Evolutionary conservation across 371 early-diverging fungal species (phyloP).

Genomic region (Mucor circinelloides): DNA sequence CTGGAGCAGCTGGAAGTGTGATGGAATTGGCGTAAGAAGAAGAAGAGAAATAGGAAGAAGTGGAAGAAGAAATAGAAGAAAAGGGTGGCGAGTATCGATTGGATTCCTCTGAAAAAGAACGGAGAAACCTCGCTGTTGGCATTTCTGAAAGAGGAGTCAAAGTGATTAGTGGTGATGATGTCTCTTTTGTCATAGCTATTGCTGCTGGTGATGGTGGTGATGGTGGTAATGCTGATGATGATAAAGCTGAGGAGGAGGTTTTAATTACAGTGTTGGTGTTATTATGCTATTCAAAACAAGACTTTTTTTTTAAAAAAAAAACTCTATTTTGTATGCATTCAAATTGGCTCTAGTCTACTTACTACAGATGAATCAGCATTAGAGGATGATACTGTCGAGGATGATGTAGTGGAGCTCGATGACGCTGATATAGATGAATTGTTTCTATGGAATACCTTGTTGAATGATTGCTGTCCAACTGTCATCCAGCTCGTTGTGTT

Average conservation of each 20-base stretch:
- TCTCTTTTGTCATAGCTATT: not conserved
- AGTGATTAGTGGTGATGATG: slow-evolving; percentile 6
- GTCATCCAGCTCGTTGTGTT: slow-evolving; percentile 3
- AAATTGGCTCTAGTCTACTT: not conserved
- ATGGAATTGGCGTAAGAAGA: slow-evolving; percentile 15
- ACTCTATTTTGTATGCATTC: not conserved
- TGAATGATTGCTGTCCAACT: slow-evolving; percentile 8
- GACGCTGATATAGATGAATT: not conserved
- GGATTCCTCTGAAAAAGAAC: not conserved
- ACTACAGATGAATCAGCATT: not conserved
- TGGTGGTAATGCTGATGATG: too few relatives aligned
- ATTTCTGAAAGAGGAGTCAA: slow-evolving; percentile 4
- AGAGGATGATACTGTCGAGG: not conserved
- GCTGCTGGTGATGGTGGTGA: too few relatives aligned
- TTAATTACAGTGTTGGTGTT: slow-evolving; percentile 15
- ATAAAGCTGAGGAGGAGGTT: not conserved
- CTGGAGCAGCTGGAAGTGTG: slow-evolving; percentile 18
- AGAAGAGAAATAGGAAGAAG: slow-evolving; percentile 8
- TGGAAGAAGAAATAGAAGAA: slow-evolving; percentile 9
- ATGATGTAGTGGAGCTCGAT: not conserved
- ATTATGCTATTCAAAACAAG: not conserved
- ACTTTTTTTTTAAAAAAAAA: not conserved
- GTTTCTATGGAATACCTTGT: not conserved
- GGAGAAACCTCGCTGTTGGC: slow-evolving; percentile 2
- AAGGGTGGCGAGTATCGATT: slow-evolving; percentile 8